phyloP scores from a whole-genome alignment of 106 monocot genomes.

The Platanthera guangdongensis region DNA sequence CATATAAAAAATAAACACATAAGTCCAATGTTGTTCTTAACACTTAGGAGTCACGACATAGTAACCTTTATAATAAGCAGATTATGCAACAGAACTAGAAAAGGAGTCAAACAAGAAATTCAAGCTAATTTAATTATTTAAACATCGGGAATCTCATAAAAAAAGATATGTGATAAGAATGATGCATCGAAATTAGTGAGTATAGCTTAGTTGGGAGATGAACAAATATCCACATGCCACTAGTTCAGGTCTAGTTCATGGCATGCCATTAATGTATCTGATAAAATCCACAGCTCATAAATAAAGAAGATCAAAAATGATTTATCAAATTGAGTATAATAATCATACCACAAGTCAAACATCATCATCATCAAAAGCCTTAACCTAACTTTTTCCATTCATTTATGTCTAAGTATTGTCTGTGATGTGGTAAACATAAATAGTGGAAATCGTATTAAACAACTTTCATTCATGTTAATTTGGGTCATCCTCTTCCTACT shows the following conservation, averaged over 20 bases:
- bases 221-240: neutral
- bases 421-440: too few relatives aligned
- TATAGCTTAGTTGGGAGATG: neutral
- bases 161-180: neutral
- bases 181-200: neutral
- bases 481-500: too few relatives aligned
- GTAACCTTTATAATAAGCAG: neutral
- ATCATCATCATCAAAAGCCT: too few relatives aligned
- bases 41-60: neutral
- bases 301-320: constrained; percentile 1
- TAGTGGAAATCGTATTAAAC: too few relatives aligned
- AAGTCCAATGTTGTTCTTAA: neutral
- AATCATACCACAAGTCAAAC: neutral
- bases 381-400: too few relatives aligned
- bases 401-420: too few relatives aligned
- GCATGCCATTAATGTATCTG: neutral
- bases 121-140: neutral
- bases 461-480: too few relatives aligned
- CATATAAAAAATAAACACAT: neutral
- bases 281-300: neutral
- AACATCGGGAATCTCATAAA: neutral
- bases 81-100: neutral
- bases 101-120: neutral
- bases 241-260: neutral
- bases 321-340: neutral